A percentile compares a stretch with the other conserved stretches of the same genome.
Evolutionary conservation across 768 basidiomycete genomes (phyloP).

Genomic region (Neoboletus subvelutipes): DNA sequence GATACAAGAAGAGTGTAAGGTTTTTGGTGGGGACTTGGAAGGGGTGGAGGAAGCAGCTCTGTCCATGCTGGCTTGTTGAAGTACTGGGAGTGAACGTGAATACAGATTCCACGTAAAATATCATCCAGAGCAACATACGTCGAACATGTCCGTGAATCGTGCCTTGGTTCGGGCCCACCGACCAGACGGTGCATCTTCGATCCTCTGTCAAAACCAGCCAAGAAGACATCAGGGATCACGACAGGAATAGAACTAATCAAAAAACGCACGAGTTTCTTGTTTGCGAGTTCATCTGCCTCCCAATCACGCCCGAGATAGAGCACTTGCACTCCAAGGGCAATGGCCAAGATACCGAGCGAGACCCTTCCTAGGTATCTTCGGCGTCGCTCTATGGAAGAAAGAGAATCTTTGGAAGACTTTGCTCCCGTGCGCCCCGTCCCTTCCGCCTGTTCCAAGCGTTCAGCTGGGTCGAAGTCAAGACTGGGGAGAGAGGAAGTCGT

Average conservation of each 20-base stretch:
- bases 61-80: slow-evolving; percentile 94
- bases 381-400: slow-evolving; percentile 76
- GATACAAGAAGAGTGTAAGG: slow-evolving; percentile 92
- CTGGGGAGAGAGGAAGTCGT: slow-evolving; percentile 40
- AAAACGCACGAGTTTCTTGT: slow-evolving; percentile 58
- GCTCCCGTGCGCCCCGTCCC: slow-evolving; percentile 65
- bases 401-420: slow-evolving; percentile 70
- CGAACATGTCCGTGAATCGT: slow-evolving; percentile 65
- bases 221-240: not conserved
- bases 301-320: slow-evolving; percentile 78
- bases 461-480: slow-evolving; percentile 65
- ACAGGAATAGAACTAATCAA: not conserved
- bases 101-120: not conserved
- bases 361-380: slow-evolving; percentile 57
- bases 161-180: slow-evolving; percentile 64
- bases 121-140: slow-evolving; percentile 44
- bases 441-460: slow-evolving; percentile 35
- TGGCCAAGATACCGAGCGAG: slow-evolving; percentile 50
- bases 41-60: slow-evolving; percentile 85
- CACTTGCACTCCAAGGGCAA: slow-evolving; percentile 56
- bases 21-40: slow-evolving; percentile 79
- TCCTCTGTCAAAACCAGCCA: slow-evolving; percentile 40
- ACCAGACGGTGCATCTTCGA: slow-evolving; percentile 57
- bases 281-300: slow-evolving; percentile 68
- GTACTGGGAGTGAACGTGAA: slow-evolving; percentile 46